Evolutionary conservation across 805 yeast genomes (phyloP).

Genomic region (Schizosaccharomyces cryophilus): DNA sequence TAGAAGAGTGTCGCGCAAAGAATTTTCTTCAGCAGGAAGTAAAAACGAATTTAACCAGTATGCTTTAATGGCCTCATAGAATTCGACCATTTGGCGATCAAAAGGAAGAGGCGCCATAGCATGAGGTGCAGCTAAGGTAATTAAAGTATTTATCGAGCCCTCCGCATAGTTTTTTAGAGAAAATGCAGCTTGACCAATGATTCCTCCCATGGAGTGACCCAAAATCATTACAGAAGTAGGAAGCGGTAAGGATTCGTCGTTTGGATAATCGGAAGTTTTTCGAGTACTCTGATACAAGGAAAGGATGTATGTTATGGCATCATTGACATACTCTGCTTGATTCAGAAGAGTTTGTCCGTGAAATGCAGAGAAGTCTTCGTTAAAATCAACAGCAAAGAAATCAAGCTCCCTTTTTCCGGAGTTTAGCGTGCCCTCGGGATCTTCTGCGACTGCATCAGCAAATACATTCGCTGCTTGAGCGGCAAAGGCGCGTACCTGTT

Average conservation of each 20-base stretch:
- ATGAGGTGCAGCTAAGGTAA: conserved; percentile 81
- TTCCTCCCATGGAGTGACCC: conserved; percentile 96
- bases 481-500: conserved; percentile 80
- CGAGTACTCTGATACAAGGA: conserved; percentile 27
- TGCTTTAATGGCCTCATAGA: conserved; percentile 48
- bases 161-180: conserved; percentile 51
- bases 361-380: conserved; percentile 87
- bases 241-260: conserved; percentile 7
- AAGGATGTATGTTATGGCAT: conserved; percentile 57
- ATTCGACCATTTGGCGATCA: conserved; percentile 60
- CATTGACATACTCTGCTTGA: conserved; percentile 80
- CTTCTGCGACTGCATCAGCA: not conserved
- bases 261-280: conserved; percentile 16
- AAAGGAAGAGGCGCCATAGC: conserved; percentile 78
- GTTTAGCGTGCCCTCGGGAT: conserved; percentile 2
- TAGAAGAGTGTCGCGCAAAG: conserved; percentile 36
- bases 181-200: conserved; percentile 67
- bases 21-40: conserved; percentile 17
- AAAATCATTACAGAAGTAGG: conserved; percentile 55
- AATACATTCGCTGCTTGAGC: conserved; percentile 42
- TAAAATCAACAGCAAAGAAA: conserved; percentile 78
- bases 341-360: conserved; percentile 84
- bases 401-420: conserved; percentile 31
- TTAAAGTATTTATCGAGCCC: conserved; percentile 54
- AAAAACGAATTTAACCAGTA: conserved; percentile 51